Evolutionary conservation across 2,329 filamentous ascomycete genomes (phyloP).

Genomic region (Stagonosporopsis vannaccii): DNA sequence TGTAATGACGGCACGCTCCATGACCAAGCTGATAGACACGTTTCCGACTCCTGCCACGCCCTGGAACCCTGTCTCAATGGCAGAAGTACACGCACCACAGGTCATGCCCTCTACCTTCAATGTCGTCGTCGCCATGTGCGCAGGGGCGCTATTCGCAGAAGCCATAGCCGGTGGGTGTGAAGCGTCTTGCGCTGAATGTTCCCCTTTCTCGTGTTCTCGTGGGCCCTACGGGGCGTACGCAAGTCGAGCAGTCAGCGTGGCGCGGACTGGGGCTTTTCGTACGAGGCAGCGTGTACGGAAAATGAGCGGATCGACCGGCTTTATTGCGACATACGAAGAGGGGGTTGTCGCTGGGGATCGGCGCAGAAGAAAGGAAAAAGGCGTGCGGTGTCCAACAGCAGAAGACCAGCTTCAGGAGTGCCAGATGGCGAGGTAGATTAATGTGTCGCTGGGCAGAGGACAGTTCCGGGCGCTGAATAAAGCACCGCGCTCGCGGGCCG

Average conservation of each 20-base stretch:
- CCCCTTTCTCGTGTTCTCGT: constrained; percentile 9
- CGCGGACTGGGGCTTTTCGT: constrained; percentile 17
- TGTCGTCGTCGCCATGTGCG: constrained; percentile 83
- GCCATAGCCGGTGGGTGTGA: constrained; percentile 21
- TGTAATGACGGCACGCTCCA: constrained; percentile 93
- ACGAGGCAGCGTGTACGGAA: constrained; percentile 21
- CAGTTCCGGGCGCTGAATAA: constrained; percentile 25
- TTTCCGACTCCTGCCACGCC: constrained; percentile 80
- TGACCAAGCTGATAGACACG: constrained; percentile 91
- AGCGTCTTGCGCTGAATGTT: constrained; percentile 12
- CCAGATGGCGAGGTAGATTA: constrained; percentile 34
- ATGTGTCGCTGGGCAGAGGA: constrained; percentile 22
- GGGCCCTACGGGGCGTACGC: constrained; percentile 17
- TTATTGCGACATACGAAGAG: constrained; percentile 24
- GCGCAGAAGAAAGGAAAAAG: constrained; percentile 12
- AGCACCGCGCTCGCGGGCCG: constrained; percentile 24
- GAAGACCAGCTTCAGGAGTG: constrained; percentile 44
- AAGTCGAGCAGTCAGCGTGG: constrained; percentile 24
- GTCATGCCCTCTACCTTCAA: constrained; percentile 85
- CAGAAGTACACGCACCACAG: constrained; percentile 93
- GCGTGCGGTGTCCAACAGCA: not conserved
- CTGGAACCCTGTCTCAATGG: constrained; percentile 92
- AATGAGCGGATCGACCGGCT: constrained; percentile 11
- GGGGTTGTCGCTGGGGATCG: constrained; percentile 4
- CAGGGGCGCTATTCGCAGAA: constrained; percentile 38